Percentiles rank a stretch among this genome's conserved stretches.
Evolutionary conservation across 768 basidiomycete species (phyloP).

Genomic region (Rhizopogon vinicolor): DNA sequence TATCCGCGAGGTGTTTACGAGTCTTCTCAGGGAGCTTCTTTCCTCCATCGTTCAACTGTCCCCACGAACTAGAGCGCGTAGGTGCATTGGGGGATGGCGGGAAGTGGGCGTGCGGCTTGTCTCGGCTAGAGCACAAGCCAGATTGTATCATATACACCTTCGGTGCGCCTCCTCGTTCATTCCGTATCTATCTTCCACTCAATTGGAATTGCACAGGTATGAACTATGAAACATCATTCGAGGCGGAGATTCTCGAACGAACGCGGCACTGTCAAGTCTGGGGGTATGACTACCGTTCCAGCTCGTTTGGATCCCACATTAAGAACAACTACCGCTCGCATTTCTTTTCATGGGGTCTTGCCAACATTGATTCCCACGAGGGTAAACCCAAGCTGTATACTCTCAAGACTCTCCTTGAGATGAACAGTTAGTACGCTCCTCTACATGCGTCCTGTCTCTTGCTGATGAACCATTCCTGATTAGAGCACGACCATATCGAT

Average conservation of each 20-base stretch:
- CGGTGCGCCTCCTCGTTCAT: slow-evolving; percentile 29
- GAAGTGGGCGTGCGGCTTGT: slow-evolving; percentile 67
- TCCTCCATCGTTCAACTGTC: slow-evolving; percentile 38
- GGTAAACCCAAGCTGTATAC: slow-evolving; percentile 37
- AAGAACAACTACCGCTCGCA: slow-evolving; percentile 33
- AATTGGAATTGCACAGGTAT: slow-evolving; percentile 28
- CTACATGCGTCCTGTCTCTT: background rate
- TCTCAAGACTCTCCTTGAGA: slow-evolving; percentile 39
- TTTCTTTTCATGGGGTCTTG: slow-evolving; percentile 39
- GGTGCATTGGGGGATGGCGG: slow-evolving; percentile 61
- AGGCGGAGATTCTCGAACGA: slow-evolving; percentile 48
- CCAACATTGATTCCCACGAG: slow-evolving; percentile 31
- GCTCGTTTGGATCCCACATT: slow-evolving; percentile 29
- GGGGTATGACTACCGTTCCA: slow-evolving; percentile 50
- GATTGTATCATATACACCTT: slow-evolving; percentile 61
- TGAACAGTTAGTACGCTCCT: slow-evolving; percentile 29
- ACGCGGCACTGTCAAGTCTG: slow-evolving; percentile 50
- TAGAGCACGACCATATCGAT: slow-evolving; percentile 34
- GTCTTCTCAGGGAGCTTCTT: slow-evolving; percentile 40
- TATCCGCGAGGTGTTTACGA: slow-evolving; percentile 1
- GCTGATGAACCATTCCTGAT: background rate
- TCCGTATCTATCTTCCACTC: background rate
- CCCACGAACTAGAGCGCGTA: slow-evolving; percentile 38
- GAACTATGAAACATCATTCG: slow-evolving; percentile 62
- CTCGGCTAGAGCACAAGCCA: slow-evolving; percentile 45